These are phyloP conservation scores for Actinomortierella ambigua DNA, from an alignment of 371 early-diverging fungal species.

Conservation along the genomic window DNA sequence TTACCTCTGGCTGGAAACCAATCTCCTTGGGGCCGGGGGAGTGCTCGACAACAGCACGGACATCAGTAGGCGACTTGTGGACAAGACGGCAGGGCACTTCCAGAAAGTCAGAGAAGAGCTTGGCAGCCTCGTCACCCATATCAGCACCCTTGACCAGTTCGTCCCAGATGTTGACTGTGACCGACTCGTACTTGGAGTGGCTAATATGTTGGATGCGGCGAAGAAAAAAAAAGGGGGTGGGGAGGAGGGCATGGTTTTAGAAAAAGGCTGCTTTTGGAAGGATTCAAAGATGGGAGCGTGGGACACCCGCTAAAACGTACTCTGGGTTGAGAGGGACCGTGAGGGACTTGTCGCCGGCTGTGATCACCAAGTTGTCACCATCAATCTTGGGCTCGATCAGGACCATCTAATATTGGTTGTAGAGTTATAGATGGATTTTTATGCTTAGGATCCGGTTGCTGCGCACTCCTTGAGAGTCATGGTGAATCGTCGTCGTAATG, in stretches of 20 bases:
- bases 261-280: too few relatives aligned
- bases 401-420: conserved; percentile 27
- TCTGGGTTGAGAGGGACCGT: conserved; percentile 34
- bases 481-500: too few relatives aligned
- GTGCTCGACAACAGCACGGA: conserved; percentile 37
- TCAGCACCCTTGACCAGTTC: conserved; percentile 19
- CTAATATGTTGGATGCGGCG: conserved; percentile 3
- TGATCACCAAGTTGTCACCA: conserved; percentile 30
- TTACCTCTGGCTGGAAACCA: conserved; percentile 40
- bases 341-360: conserved; percentile 29
- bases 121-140: conserved; percentile 37
- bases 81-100: conserved; percentile 33
- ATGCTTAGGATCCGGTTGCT: not conserved
- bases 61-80: conserved; percentile 32
- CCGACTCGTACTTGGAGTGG: conserved; percentile 22
- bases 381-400: conserved; percentile 24
- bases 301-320: conserved; percentile 10
- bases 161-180: conserved; percentile 26
- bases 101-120: conserved; percentile 33
- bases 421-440: not conserved
- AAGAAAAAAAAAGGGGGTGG: too few relatives aligned
- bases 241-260: too few relatives aligned
- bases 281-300: not conserved
- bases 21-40: conserved; percentile 32
- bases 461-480: too few relatives aligned